phyloP scores from a whole-genome alignment of 2,329 filamentous ascomycete genomes.

The Clonostachys rhizophaga region DNA sequence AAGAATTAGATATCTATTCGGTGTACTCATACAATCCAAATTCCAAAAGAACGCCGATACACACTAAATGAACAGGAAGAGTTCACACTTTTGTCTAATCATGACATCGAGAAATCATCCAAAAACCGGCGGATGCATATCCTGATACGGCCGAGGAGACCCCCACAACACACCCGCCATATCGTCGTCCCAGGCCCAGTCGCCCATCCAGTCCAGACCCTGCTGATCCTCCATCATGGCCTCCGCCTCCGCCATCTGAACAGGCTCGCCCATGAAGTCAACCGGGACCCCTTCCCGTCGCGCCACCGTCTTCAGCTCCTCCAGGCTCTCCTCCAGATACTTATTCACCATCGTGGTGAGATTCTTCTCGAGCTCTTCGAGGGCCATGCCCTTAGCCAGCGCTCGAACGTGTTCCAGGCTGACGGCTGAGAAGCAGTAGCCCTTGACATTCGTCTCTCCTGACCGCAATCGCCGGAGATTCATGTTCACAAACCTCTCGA shows the following conservation, averaged over 20 bases:
- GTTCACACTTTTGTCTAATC: no score
- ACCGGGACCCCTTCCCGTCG: constrained; percentile 12
- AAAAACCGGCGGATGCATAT: not conserved
- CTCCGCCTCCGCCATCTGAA: constrained; percentile 1
- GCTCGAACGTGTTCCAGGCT: constrained; percentile 25
- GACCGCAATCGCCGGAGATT: constrained; percentile 24
- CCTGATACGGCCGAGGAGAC: not conserved
- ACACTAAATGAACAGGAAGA: no score
- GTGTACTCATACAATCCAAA: no score
- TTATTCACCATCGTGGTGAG: constrained; percentile 15
- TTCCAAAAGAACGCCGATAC: no score
- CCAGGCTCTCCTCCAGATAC: constrained; percentile 20
- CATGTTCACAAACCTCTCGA: constrained; percentile 22
- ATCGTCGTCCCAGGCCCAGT: constrained; percentile 17
- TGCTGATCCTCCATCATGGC: constrained; percentile 1
- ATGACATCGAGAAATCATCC: not conserved
- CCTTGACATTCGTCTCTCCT: constrained; percentile 38
- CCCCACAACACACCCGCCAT: constrained; percentile 1
- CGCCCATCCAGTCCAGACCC: constrained; percentile 14
- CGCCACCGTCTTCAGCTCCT: constrained; percentile 25
- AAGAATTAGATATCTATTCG: no score
- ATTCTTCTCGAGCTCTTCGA: constrained; percentile 7
- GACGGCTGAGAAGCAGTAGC: constrained; percentile 25
- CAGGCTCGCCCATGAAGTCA: not conserved
- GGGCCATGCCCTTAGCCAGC: constrained; percentile 17